These are phyloP conservation scores for Cyclotella baltica DNA, from an alignment of 108 stramenopile genomes.

Conservation along the genomic window DNA sequence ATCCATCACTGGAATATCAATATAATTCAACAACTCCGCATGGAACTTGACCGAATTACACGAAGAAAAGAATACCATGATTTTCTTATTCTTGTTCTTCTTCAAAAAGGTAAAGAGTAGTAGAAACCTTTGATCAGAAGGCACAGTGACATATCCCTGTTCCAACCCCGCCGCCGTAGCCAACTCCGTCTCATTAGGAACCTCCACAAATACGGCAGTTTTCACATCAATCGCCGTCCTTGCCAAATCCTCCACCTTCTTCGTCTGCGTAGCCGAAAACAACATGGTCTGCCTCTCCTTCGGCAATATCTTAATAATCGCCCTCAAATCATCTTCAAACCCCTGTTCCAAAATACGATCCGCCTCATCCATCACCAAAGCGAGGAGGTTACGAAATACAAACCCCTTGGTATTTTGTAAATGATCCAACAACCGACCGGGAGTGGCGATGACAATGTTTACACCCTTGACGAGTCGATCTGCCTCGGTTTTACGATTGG, in stretches of 20 bases:
- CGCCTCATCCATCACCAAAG: constrained; percentile 99
- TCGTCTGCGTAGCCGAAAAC: constrained; percentile 98
- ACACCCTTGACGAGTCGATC: constrained; percentile 97
- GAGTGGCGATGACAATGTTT: constrained; percentile 96
- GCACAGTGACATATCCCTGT: constrained; percentile 97
- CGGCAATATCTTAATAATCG: constrained; percentile 95
- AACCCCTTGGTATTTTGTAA: constrained; percentile 98
- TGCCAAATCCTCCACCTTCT: constrained; percentile 97
- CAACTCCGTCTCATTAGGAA: constrained; percentile 84
- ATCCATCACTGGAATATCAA: constrained; percentile 97
- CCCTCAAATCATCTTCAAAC: constrained; percentile 98
- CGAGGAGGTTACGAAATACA: constrained; percentile 85
- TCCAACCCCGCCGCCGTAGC: constrained; percentile 96
- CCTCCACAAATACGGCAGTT: constrained; percentile 94
- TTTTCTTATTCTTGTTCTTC: constrained; percentile 98
- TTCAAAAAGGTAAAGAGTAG: constrained; percentile 98
- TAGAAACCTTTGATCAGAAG: constrained; percentile 96
- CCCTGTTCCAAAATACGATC: constrained; percentile 99
- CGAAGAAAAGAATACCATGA: constrained; percentile 99
- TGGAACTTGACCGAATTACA: constrained; percentile 99
- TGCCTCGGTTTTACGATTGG: constrained; percentile 96
- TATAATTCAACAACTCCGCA: constrained; percentile 97
- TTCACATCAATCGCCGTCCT: constrained; percentile 90
- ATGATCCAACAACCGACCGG: constrained; percentile 98
- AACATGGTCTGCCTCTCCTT: constrained; percentile 98